These are phyloP conservation scores for Solanum pimpinellifolium DNA, from an alignment of 257 asterid genomes.

Conservation along the genomic window DNA sequence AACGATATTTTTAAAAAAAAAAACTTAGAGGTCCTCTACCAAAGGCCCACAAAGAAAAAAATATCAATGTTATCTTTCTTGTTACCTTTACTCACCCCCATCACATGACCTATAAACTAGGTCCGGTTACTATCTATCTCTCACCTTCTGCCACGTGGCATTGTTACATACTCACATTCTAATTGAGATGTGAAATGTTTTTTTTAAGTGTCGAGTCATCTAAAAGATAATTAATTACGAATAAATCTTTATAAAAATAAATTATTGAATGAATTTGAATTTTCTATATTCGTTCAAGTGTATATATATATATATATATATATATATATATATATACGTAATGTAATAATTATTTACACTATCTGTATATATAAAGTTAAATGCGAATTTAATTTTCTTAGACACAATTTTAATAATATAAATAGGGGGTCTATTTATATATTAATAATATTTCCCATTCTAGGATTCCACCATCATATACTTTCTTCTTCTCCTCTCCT, in stretches of 20 bases:
- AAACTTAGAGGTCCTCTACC: background rate
- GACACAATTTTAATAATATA: background rate
- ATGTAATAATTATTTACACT: background rate
- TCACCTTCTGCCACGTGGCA: slow-evolving; percentile 2
- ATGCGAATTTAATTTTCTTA: background rate
- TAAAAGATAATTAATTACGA: background rate
- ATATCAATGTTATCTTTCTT: background rate
- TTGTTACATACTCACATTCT: background rate
- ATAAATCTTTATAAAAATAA: background rate
- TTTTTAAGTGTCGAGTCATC: background rate
- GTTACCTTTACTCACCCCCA: background rate
- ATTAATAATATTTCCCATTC: background rate
- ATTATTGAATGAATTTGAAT: background rate
- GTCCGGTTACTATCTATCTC: background rate
- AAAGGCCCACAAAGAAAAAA: background rate
- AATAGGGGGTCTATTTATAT: background rate
- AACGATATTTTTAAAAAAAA: no score
- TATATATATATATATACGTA: no score
- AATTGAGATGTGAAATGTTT: background rate
- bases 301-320: no score
- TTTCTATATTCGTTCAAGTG: background rate
- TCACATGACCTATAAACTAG: background rate
- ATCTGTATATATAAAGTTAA: background rate
- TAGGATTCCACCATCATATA: background rate
- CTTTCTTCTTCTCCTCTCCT: background rate